Evolutionary conservation across 164 flowering plant species (phyloP).

Genomic region (grape (Vitis vinifera)): ASM3070453v1 NC_081806.1:8933001-8933500

Average conservation of each 20-base stretch:
- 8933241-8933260: no score
- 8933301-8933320: constrained; percentile 21
- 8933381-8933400: constrained; percentile 18
- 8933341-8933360: constrained; percentile 29
- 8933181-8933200: no score
- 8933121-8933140: no score
- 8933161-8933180: no score
- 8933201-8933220: no score
- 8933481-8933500: neutral
- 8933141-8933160: no score
- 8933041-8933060: neutral
- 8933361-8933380: constrained; percentile 1
- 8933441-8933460: constrained; percentile 27
- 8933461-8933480: neutral
- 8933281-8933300: no score
- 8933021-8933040: constrained; percentile 57
- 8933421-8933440: constrained; percentile 28
- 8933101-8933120: no score
- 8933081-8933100: no score
- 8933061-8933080: neutral
- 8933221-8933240: no score
- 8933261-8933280: no score
- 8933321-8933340: constrained; percentile 33
- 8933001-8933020: constrained; percentile 56
- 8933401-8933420: constrained; percentile 29